Conservation (phyloP, 2,329 filamentous ascomycete genomes). For the Cyclaneusma minus region DNA sequence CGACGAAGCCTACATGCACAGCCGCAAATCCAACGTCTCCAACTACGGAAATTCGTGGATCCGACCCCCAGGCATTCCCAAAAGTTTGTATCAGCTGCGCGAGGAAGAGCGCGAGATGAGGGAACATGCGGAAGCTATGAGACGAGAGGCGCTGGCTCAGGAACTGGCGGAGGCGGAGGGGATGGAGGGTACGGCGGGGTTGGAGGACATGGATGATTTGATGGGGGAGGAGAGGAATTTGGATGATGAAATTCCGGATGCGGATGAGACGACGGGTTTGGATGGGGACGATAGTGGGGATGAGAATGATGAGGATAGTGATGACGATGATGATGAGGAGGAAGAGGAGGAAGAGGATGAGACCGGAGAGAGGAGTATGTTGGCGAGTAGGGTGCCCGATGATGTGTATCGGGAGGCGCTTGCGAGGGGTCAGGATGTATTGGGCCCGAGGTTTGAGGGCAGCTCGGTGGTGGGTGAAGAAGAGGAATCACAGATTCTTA, state of each 20-base stretch:
- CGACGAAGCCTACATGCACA: slow-evolving; percentile 64
- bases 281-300: slow-evolving; percentile 27
- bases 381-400: slow-evolving; percentile 31
- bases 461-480: slow-evolving; percentile 39
- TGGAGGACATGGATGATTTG: slow-evolving; percentile 30
- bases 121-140: slow-evolving; percentile 63
- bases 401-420: slow-evolving; percentile 46
- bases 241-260: slow-evolving; percentile 62
- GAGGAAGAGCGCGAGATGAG: slow-evolving; percentile 82
- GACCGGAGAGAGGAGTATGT: slow-evolving; percentile 12
- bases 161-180: slow-evolving; percentile 54
- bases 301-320: slow-evolving; percentile 23
- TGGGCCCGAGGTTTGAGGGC: slow-evolving; percentile 26
- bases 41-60: slow-evolving; percentile 87
- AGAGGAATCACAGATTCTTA: slow-evolving; percentile 40
- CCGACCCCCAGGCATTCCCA: slow-evolving; percentile 70
- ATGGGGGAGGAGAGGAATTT: slow-evolving; percentile 42
- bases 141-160: slow-evolving; percentile 53
- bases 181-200: slow-evolving; percentile 22
- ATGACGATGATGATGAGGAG: slow-evolving; percentile 26
- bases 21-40: slow-evolving; percentile 66
- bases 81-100: slow-evolving; percentile 78
- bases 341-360: slow-evolving; percentile 20
- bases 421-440: slow-evolving; percentile 30
- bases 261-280: slow-evolving; percentile 19